phyloP scores from a whole-genome alignment of 495 filamentous ascomycete species.

The Astrocystis sublimbata region DNA sequence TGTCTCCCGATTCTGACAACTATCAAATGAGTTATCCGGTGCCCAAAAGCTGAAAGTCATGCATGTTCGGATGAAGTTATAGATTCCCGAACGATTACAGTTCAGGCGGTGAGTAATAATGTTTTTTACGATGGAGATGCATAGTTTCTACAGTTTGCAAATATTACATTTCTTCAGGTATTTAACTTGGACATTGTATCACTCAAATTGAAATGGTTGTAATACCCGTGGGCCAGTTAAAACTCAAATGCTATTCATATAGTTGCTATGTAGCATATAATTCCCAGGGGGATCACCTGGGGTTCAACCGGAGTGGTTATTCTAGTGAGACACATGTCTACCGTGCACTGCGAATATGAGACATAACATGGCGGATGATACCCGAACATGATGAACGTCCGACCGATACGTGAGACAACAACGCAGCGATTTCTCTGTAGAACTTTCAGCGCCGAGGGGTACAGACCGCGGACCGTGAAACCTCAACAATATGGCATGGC shows the following conservation, averaged over 20 bases:
- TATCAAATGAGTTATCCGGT: background rate
- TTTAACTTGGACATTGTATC: too few relatives aligned
- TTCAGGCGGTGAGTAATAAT: background rate
- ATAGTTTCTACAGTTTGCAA: too few relatives aligned
- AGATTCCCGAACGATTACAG: background rate
- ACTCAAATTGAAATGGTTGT: too few relatives aligned
- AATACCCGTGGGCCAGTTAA: background rate
- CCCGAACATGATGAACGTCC: background rate
- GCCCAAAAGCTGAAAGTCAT: background rate
- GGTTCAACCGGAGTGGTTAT: background rate
- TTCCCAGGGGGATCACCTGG: background rate
- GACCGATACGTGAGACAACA: background rate
- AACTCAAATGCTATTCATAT: background rate
- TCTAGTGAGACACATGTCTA: conserved; percentile 7
- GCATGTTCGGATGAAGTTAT: background rate
- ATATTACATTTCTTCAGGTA: too few relatives aligned
- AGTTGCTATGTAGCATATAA: background rate
- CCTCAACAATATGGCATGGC: background rate
- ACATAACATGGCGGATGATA: background rate
- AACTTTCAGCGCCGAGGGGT: background rate
- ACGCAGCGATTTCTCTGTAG: background rate
- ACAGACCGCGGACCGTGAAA: background rate
- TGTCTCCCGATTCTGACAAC: background rate
- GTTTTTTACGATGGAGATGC: background rate
- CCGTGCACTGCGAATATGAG: background rate